Percentiles rank a stretch among this genome's conserved stretches.
These are phyloP conservation scores for Pichia californica DNA, from an alignment of 805 yeast species.

Conservation along the genomic window DNA sequence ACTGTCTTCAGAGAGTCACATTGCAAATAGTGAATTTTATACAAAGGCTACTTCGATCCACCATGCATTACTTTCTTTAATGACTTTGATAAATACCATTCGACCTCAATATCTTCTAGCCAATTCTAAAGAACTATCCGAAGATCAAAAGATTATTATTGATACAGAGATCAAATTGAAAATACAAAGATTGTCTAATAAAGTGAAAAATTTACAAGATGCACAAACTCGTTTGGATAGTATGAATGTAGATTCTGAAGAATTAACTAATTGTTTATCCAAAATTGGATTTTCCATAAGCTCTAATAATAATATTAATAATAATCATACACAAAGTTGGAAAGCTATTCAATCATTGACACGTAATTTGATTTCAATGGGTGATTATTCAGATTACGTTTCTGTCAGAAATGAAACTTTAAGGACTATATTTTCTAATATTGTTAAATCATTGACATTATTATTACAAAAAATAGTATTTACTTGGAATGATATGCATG, in stretches of 20 bases:
- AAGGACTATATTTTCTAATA: slow-evolving; percentile 40
- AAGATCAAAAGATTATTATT: slow-evolving; percentile 22
- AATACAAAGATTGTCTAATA: slow-evolving; percentile 16
- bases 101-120: slow-evolving; percentile 32
- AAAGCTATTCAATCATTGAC: slow-evolving; percentile 37
- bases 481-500: slow-evolving; percentile 43
- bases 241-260: slow-evolving; percentile 1
- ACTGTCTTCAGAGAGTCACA: not conserved
- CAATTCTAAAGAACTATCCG: slow-evolving; percentile 21
- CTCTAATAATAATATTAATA: not conserved
- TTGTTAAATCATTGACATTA: slow-evolving; percentile 42
- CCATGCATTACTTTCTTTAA: slow-evolving; percentile 2
- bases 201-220: slow-evolving; percentile 23
- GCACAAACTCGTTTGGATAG: not conserved
- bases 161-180: slow-evolving; percentile 24
- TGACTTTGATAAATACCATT: slow-evolving; percentile 21
- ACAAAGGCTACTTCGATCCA: slow-evolving; percentile 4
- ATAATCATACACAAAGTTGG: too few species aligned
- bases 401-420: slow-evolving; percentile 33
- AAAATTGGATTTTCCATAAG: slow-evolving; percentile 2
- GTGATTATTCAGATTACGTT: slow-evolving; percentile 32
- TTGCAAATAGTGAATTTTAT: slow-evolving; percentile 4
- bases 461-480: slow-evolving; percentile 37
- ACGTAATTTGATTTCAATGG: slow-evolving; percentile 26
- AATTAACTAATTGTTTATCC: not conserved